Evolutionary conservation across 345 rosid genomes (phyloP).

Genomic region (Cardiospermum halicacabum): DNA sequence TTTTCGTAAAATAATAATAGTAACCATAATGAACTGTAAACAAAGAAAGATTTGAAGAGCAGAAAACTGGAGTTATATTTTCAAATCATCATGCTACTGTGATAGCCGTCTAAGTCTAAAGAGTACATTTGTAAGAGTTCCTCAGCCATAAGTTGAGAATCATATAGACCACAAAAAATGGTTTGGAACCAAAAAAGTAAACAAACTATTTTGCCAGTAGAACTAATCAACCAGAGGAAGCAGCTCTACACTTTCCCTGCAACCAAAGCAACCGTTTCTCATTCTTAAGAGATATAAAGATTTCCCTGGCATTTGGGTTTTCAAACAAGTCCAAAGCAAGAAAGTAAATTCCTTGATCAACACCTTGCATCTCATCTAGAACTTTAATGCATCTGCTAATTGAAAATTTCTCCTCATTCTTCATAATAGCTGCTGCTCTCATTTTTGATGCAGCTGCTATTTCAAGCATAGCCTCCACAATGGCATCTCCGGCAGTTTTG

Average conservation of each 20-base stretch:
- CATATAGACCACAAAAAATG: slow-evolving; percentile 2
- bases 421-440: slow-evolving; percentile 68
- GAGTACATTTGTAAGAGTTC: slow-evolving; percentile 24
- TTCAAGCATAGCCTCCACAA: slow-evolving; percentile 87
- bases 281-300: slow-evolving; percentile 58
- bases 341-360: slow-evolving; percentile 60
- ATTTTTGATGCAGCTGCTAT: slow-evolving; percentile 79
- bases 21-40: not conserved
- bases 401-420: slow-evolving; percentile 66
- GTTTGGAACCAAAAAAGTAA: slow-evolving; percentile 8
- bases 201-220: slow-evolving; percentile 7
- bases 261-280: slow-evolving; percentile 75
- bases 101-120: slow-evolving; percentile 17
- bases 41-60: not conserved
- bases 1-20: not conserved
- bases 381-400: slow-evolving; percentile 83
- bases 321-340: slow-evolving; percentile 76
- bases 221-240: slow-evolving; percentile 28
- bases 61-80: slow-evolving; percentile 11
- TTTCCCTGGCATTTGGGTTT: slow-evolving; percentile 62
- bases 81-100: slow-evolving; percentile 11
- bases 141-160: slow-evolving; percentile 2
- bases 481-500: slow-evolving; percentile 76
- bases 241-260: slow-evolving; percentile 52
- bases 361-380: slow-evolving; percentile 71